These are phyloP conservation scores for Psilocybe azurescens DNA, from an alignment of 768 basidiomycete species.

Conservation along the genomic window DNA sequence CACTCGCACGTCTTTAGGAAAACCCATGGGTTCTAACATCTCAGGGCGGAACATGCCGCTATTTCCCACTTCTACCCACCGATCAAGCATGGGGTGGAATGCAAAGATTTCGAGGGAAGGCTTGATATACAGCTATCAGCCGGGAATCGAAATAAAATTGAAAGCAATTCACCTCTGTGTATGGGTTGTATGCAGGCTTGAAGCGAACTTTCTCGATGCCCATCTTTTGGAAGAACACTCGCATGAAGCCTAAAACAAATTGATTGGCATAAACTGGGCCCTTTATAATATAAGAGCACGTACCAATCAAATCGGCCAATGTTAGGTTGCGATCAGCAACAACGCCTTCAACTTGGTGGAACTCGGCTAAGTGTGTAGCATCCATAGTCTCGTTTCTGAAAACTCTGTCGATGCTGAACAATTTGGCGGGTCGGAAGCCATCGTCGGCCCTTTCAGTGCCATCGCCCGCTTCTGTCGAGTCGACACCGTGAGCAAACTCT, in stretches of 20 bases:
- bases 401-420: constrained; percentile 98
- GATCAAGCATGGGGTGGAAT: constrained; percentile 91
- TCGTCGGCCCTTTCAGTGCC: constrained; percentile 45
- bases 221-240: constrained; percentile 98
- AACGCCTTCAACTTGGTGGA: constrained; percentile 99
- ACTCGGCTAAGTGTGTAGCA: constrained; percentile 97
- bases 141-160: neutral
- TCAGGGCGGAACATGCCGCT: constrained; percentile 99
- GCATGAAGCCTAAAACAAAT: constrained; percentile 83
- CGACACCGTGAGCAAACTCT: constrained; percentile 45
- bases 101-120: constrained; percentile 98
- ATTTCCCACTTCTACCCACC: constrained; percentile 98
- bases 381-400: constrained; percentile 99
- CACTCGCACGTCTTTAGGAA: constrained; percentile 95
- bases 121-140: constrained; percentile 39
- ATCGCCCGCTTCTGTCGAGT: constrained; percentile 30
- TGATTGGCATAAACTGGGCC: neutral
- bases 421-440: constrained; percentile 89
- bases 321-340: constrained; percentile 94
- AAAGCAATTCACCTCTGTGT: constrained; percentile 75
- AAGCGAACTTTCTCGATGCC: constrained; percentile 93
- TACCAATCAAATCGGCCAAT: constrained; percentile 94
- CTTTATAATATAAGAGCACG: constrained; percentile 16
- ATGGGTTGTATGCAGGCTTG: constrained; percentile 99
- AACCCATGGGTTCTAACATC: constrained; percentile 99